Evolutionary conservation across 805 yeast genomes (phyloP), one percentile per base, ranked within the genome.

Genomic region (Candida coleopterorum): DNA sequence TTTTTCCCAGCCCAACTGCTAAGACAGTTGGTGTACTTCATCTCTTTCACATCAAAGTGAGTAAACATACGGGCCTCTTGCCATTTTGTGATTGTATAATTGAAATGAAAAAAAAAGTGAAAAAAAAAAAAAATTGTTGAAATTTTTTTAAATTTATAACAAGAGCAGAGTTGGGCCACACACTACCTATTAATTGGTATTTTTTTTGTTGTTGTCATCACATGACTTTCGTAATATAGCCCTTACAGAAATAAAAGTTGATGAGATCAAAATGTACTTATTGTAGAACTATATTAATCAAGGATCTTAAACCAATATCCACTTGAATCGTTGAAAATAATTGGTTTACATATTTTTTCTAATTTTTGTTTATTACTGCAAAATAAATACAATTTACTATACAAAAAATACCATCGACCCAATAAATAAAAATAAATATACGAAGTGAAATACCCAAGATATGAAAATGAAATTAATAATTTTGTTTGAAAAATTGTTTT

Each of bases 51-150:
- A 24, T 25, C 38, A 23, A 31, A 34, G 39, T 24, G 28, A 24
- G 25, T 36, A 42, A 20, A 67, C 73, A 62, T 67, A 67, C 73
- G 72, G 73, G 72, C 73, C 73, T 67, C 73, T 67, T 67, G 73
- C 73, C 73, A 67, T 67, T 62, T 58, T 62, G 62, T 42, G 43
- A 42, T 43, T 38, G 48, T 49, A 46, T 38, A 16, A 18, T 20
- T n/a, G 44, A 40, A 12, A 12, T 7, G 18, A 31, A 28, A 26
- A n/a, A n/a, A 34, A 36, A 40, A 33, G 16, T n/a, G 25, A 29
- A 21, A 29, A 10, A 12, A 8, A 12, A 25, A 21, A 29, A 10
- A 12, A 8, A 12, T 8, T 11, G 5, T 11, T 25, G 27, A 25
- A 25, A 39, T 32, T 25, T 17, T 18, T 29, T 29, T 11, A 11